Conservation (phyloP, 192 early-diverging fungal genomes). For the Coemansia sp. region DNA sequence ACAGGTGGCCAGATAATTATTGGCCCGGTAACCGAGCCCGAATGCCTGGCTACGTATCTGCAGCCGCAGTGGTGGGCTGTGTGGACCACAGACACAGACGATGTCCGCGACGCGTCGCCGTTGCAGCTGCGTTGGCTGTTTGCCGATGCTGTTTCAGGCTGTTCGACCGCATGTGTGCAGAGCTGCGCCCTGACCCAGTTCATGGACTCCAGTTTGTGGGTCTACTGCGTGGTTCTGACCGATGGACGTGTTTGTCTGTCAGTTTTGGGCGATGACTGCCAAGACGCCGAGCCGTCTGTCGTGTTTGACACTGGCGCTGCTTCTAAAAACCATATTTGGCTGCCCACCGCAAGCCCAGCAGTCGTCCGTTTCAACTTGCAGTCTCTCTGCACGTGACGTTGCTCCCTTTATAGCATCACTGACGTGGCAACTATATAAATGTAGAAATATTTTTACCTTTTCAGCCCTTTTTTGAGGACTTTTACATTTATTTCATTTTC, state of each 20-base stretch:
- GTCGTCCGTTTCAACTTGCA: conserved; percentile 28
- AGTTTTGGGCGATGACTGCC: background rate
- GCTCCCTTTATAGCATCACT: background rate
- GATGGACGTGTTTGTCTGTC: conserved; percentile 25
- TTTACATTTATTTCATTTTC: background rate
- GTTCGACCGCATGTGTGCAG: background rate
- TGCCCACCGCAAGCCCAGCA: conserved; percentile 33
- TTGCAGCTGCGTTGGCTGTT: conserved; percentile 19
- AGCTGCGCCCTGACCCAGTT: conserved; percentile 7
- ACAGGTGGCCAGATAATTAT: conserved; percentile 24
- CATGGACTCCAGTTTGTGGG: conserved; percentile 20
- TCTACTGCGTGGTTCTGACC: conserved; percentile 21
- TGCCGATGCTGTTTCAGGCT: background rate
- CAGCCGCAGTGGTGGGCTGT: conserved; percentile 47
- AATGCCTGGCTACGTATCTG: conserved; percentile 34
- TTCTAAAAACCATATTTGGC: conserved; percentile 21
- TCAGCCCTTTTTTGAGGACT: background rate
- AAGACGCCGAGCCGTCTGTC: background rate
- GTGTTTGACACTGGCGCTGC: conserved; percentile 16
- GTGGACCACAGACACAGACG: conserved; percentile 10
- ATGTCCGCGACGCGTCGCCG: conserved; percentile 12
- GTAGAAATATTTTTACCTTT: conserved; percentile 5
- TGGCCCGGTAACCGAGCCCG: conserved; percentile 23
- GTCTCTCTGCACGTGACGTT: conserved; percentile 12
- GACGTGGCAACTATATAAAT: background rate